Conservation (phyloP, 352 stramenopile genomes). For the Globisporangium barbulae region DNA sequence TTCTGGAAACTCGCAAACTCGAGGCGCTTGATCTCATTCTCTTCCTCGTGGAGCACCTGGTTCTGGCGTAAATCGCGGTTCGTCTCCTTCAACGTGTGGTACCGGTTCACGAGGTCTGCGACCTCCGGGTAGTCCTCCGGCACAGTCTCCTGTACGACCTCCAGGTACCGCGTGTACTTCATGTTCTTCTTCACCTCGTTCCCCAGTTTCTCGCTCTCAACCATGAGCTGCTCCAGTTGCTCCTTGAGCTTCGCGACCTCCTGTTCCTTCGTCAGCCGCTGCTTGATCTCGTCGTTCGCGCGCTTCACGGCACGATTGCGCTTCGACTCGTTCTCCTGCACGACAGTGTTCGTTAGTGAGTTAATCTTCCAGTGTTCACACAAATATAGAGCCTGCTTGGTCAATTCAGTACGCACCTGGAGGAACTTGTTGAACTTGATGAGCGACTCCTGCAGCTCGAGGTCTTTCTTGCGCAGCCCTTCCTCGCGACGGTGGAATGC, state of each 20-base stretch:
- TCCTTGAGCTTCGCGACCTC: constrained; percentile 73
- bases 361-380: not conserved
- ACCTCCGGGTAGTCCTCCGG: constrained; percentile 93
- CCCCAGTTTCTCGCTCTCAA: constrained; percentile 64
- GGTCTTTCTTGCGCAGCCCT: constrained; percentile 90
- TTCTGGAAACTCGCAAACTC: constrained; percentile 87
- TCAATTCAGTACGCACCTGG: constrained; percentile 12
- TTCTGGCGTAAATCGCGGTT: constrained; percentile 81
- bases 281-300: constrained; percentile 91
- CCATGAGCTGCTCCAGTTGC: constrained; percentile 59
- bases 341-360: constrained; percentile 7
- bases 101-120: constrained; percentile 89
- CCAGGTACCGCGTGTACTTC: constrained; percentile 88
- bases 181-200: constrained; percentile 73
- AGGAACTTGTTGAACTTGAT: constrained; percentile 98
- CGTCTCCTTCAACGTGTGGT: constrained; percentile 90
- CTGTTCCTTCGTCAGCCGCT: constrained; percentile 87
- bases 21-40: constrained; percentile 82
- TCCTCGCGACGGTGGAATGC: constrained; percentile 93
- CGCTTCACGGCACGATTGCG: constrained; percentile 91
- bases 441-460: constrained; percentile 93
- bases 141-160: constrained; percentile 87
- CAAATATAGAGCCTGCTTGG: not conserved
- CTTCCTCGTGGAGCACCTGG: constrained; percentile 77
- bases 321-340: constrained; percentile 93